Conservation (phyloP, 371 early-diverging fungal genomes). For the Quaeritorhiza haematococci region DNA sequence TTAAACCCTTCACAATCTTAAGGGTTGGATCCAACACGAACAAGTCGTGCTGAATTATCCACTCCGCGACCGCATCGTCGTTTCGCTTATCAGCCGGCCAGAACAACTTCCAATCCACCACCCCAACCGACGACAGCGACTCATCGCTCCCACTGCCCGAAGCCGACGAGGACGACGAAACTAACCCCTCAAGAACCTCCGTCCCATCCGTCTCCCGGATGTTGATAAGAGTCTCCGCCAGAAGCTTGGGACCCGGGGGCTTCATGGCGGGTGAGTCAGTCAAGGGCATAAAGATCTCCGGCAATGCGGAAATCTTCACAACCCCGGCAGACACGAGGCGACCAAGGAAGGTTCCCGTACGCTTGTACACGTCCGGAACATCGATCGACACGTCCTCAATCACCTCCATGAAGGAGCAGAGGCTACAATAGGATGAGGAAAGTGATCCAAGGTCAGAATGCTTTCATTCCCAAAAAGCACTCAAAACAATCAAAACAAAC, state of each 20-base stretch:
- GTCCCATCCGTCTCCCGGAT: conserved; percentile 11
- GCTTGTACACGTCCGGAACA: conserved; percentile 68
- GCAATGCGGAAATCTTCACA: conserved; percentile 10
- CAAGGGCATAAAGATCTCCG: conserved; percentile 12
- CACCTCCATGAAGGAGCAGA: conserved; percentile 54
- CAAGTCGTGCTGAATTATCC: conserved; percentile 17
- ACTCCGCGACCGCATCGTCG: conserved; percentile 16
- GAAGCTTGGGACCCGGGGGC: conserved; percentile 18
- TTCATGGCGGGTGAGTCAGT: conserved; percentile 16
- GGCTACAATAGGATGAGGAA: conserved; percentile 46
- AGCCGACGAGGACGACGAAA: no score
- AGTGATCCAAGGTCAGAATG: no score
- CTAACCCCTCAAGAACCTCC: conserved; percentile 11
- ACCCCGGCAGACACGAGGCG: conserved; percentile 19
- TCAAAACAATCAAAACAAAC: conserved; percentile 27
- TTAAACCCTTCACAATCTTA: conserved; percentile 1
- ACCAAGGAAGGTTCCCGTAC: conserved; percentile 60
- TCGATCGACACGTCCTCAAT: conserved; percentile 76
- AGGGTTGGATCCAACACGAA: conserved; percentile 5
- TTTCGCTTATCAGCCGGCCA: conserved; percentile 21
- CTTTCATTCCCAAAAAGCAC: no score
- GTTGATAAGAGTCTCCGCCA: conserved; percentile 17
- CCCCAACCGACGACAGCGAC: no score
- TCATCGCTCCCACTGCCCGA: no score
- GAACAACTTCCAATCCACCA: conserved; percentile 21